Conservation (phyloP, 768 basidiomycete species). For the Suillus bovinus region DNA sequence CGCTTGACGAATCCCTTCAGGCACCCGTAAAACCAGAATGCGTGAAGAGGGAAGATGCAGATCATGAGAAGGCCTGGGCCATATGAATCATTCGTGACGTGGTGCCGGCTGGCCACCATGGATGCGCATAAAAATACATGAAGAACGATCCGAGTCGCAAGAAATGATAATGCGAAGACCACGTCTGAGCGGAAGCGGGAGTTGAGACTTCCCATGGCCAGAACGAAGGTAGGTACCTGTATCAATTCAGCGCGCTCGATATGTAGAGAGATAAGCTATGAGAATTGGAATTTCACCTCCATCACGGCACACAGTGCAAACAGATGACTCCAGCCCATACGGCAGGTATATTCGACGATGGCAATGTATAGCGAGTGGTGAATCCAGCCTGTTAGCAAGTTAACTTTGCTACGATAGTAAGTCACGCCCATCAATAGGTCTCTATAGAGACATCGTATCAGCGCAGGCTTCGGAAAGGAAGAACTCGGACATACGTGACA, state of each 20-base stretch:
- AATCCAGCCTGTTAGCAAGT: conserved; percentile 56
- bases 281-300: conserved; percentile 39
- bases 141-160: conserved; percentile 50
- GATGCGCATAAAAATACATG: conserved; percentile 41
- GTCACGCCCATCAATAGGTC: conserved; percentile 47
- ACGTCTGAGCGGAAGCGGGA: conserved; percentile 48
- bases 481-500: conserved; percentile 28
- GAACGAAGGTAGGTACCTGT: conserved; percentile 54
- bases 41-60: conserved; percentile 49
- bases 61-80: conserved; percentile 41
- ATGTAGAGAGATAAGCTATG: neutral
- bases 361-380: conserved; percentile 47
- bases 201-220: conserved; percentile 46
- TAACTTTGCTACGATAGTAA: conserved; percentile 47
- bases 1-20: conserved; percentile 47
- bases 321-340: conserved; percentile 37
- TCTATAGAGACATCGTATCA: conserved; percentile 22
- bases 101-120: conserved; percentile 31
- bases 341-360: conserved; percentile 41
- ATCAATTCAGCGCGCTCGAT: neutral
- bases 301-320: conserved; percentile 47
- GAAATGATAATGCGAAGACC: conserved; percentile 50
- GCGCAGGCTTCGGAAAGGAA: conserved; percentile 9
- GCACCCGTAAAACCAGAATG: conserved; percentile 53
- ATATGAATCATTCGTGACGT: conserved; percentile 34